Conservation (phyloP, 192 early-diverging fungal species). For the Pilaira anomala region DNA sequence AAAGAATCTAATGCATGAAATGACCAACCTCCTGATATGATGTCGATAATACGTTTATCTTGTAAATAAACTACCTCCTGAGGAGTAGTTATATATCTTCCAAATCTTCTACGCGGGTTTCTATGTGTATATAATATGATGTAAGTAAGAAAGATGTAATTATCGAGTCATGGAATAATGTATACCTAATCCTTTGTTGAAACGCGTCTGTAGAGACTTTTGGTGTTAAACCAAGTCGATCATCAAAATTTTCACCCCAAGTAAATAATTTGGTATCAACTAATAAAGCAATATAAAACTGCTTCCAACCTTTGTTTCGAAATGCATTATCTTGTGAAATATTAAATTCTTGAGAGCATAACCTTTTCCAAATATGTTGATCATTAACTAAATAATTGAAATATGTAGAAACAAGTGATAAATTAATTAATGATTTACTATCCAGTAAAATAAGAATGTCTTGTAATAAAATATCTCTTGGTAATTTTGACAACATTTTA, state of each 20-base stretch:
- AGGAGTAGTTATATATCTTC: conserved; percentile 8
- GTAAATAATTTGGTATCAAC: conserved; percentile 19
- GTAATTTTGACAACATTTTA: conserved; percentile 1
- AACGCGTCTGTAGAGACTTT: no score
- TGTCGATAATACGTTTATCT: conserved; percentile 31
- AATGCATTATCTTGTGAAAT: conserved; percentile 13
- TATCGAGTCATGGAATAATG: no score
- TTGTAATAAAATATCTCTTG: conserved; percentile 16
- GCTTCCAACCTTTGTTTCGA: conserved; percentile 32
- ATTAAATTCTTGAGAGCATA: conserved; percentile 17
- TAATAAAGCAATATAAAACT: conserved; percentile 19
- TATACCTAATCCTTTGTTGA: no score
- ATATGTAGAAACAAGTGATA: conserved; percentile 2
- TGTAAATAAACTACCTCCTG: conserved; percentile 18
- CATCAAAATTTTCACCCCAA: conserved; percentile 32
- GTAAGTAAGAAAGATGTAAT: no score
- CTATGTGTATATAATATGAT: background rate
- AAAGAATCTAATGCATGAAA: conserved; percentile 34
- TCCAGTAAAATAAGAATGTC: conserved; percentile 17
- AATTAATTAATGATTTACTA: conserved; percentile 2
- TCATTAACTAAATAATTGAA: conserved; percentile 17
- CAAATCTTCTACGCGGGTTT: background rate
- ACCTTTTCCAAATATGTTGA: conserved; percentile 22
- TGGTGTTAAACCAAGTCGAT: conserved; percentile 16
- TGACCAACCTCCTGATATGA: conserved; percentile 38